phyloP scores from a whole-genome alignment of 257 asterid species.

The Plantago elongata region DNA sequence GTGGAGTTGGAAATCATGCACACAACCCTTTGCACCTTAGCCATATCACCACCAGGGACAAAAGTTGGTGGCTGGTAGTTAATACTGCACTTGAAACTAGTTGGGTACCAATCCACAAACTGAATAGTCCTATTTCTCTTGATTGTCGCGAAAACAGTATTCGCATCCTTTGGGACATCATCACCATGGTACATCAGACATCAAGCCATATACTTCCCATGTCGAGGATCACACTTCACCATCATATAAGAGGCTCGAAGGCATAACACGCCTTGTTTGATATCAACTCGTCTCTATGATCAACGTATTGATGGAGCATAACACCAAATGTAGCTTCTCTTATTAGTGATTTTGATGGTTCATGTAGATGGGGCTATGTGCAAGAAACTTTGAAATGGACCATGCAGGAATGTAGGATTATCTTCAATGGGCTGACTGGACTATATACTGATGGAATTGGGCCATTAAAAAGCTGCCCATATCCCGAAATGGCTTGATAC shows the following conservation, averaged over 20 bases:
- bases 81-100: constrained; percentile 54
- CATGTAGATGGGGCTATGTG: too few species aligned
- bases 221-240: constrained; percentile 56
- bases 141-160: constrained; percentile 52
- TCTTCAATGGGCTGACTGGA: too few species aligned
- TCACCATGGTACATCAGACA: constrained; percentile 54
- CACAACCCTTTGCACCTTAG: constrained; percentile 53
- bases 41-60: constrained; percentile 56
- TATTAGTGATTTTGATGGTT: too few species aligned
- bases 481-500: too few species aligned
- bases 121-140: constrained; percentile 55
- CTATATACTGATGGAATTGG: too few species aligned
- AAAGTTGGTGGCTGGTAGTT: constrained; percentile 60
- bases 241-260: constrained; percentile 54
- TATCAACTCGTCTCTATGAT: too few species aligned
- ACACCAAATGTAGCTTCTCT: too few species aligned
- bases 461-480: too few species aligned
- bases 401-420: too few species aligned
- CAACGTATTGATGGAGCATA: too few species aligned
- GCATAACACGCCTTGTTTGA: constrained; percentile 11
- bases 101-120: constrained; percentile 56
- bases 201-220: constrained; percentile 54
- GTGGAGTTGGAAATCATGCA: constrained; percentile 55
- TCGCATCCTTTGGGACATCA: constrained; percentile 48
- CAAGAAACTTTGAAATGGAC: too few species aligned